Evolutionary conservation across 2,329 filamentous ascomycete species (phyloP).

Genomic region (Epichloe hybrida): DNA sequence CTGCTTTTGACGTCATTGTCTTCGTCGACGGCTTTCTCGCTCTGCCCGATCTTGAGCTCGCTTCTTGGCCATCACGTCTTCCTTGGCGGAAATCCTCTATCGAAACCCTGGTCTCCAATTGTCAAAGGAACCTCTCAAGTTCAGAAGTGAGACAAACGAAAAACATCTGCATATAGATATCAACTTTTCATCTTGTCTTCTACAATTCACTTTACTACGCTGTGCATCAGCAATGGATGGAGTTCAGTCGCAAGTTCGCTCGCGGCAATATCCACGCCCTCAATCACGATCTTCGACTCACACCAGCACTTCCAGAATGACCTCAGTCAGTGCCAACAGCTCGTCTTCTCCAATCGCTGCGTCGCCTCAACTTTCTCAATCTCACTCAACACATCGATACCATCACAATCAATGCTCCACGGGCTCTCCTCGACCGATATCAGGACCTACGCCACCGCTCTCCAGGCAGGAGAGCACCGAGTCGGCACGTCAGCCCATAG

Average conservation of each 20-base stretch:
- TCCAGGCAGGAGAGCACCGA: constrained; percentile 30
- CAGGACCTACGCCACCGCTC: constrained; percentile 27
- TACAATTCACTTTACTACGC: neutral
- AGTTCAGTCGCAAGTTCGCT: constrained; percentile 6
- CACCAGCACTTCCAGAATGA: constrained; percentile 26
- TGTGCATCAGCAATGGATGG: constrained; percentile 17
- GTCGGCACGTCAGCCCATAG: constrained; percentile 23
- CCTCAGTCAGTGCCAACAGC: constrained; percentile 28
- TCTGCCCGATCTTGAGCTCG: neutral
- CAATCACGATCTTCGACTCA: constrained; percentile 33
- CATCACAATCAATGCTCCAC: constrained; percentile 25
- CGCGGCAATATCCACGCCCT: constrained; percentile 24
- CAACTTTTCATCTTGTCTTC: neutral
- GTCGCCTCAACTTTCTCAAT: constrained; percentile 21
- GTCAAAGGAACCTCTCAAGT: neutral
- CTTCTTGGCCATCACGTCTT: neutral
- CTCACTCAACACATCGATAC: constrained; percentile 25
- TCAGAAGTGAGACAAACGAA: neutral
- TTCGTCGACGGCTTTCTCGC: neutral
- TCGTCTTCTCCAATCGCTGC: constrained; percentile 26
- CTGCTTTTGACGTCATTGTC: neutral
- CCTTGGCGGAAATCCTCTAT: neutral
- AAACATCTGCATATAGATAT: neutral
- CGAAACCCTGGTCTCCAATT: neutral
- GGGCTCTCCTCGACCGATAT: constrained; percentile 22